Evolutionary conservation across 768 basidiomycete genomes (phyloP).

Genomic region (Obba rivulosa): DNA sequence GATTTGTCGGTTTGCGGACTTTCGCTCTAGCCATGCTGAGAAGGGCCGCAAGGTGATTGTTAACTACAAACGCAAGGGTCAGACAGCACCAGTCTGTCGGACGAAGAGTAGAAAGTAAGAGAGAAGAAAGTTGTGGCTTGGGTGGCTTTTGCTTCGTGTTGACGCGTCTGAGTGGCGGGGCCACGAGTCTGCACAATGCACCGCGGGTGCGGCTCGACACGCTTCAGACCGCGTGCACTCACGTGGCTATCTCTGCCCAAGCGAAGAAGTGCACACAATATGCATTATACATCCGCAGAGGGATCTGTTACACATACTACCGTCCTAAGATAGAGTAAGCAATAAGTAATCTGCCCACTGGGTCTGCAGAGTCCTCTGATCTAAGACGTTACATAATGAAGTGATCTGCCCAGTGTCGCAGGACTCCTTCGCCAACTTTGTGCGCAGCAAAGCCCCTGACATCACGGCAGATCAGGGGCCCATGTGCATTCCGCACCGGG

Average conservation of each 20-base stretch:
- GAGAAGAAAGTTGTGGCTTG: no score
- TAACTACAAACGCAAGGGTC: no score
- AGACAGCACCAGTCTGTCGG: no score
- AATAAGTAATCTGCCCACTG: neutral
- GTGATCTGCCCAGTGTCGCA: constrained; percentile 67
- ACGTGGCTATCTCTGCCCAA: neutral
- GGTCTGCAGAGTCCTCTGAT: no score
- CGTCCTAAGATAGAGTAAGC: neutral
- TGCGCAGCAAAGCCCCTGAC: constrained; percentile 54
- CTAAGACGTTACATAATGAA: constrained; percentile 38
- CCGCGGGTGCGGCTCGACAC: neutral
- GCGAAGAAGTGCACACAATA: neutral
- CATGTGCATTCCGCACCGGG: constrained; percentile 60
- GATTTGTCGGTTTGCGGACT: no score
- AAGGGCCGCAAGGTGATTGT: no score
- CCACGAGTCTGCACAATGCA: neutral
- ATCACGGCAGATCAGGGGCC: constrained; percentile 66
- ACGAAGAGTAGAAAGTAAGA: no score
- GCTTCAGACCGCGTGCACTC: neutral
- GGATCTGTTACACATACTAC: neutral
- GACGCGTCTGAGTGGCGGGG: no score
- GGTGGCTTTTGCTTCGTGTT: no score
- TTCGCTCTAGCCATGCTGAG: no score
- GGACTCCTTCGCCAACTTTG: constrained; percentile 53
- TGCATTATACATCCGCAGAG: neutral